These are phyloP conservation scores for Ogataea saltuana DNA, from an alignment of 805 yeast species.

Conservation along the genomic window DNA sequence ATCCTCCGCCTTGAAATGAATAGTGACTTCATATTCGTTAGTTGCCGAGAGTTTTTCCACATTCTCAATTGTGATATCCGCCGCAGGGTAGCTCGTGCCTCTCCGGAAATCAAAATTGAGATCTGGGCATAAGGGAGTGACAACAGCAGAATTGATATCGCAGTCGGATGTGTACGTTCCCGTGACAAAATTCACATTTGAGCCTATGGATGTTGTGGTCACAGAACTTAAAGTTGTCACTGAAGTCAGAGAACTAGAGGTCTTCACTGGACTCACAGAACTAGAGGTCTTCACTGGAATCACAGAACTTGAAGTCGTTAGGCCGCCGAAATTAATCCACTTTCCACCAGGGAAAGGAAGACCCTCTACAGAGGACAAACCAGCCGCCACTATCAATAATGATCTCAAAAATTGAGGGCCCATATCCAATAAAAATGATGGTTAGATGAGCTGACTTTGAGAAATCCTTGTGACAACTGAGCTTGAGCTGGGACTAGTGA, in stretches of 20 bases:
- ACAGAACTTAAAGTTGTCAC: no score
- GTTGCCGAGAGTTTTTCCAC: constrained; percentile 10
- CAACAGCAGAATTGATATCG: constrained; percentile 2
- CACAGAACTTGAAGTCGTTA: neutral
- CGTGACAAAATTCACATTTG: constrained; percentile 16
- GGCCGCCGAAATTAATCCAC: neutral
- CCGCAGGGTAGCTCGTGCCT: constrained; percentile 20
- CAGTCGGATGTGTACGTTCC: constrained; percentile 4
- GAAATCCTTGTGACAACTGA: no score
- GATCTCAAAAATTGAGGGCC: neutral
- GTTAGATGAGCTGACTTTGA: neutral
- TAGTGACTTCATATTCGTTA: constrained; percentile 18
- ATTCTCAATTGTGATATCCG: constrained; percentile 15
- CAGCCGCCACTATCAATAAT: neutral
- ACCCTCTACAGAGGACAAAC: neutral
- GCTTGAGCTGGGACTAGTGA: neutral
- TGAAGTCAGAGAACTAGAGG: no score
- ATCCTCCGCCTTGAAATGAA: constrained; percentile 17
- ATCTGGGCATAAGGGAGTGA: constrained; percentile 15
- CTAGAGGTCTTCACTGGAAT: neutral
- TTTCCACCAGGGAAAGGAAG: neutral
- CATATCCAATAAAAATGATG: neutral
- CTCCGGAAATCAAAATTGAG: constrained; percentile 19
- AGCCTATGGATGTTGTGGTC: no score
- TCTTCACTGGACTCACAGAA: neutral